These are phyloP conservation scores for Claviceps sp. DNA, from an alignment of 2,329 filamentous ascomycete genomes.

Conservation along the genomic window DNA sequence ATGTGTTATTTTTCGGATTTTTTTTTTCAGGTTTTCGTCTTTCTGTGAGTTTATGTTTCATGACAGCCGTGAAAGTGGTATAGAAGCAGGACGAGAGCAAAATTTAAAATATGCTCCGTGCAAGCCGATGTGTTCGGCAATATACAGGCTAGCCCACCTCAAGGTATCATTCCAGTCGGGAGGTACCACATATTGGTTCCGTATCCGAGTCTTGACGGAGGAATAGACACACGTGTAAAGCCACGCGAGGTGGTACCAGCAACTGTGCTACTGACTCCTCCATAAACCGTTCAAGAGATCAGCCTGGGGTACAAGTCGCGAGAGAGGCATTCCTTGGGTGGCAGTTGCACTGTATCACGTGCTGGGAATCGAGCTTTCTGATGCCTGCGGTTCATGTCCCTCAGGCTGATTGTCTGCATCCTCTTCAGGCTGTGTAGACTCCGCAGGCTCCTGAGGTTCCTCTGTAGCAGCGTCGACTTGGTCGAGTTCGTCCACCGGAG, in stretches of 20 bases:
- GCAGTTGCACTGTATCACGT: conserved; percentile 24
- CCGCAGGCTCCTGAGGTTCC: conserved; percentile 74
- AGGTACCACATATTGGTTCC: not conserved
- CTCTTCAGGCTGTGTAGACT: conserved; percentile 84
- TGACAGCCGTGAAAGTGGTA: conserved; percentile 3
- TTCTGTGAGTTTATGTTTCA: not conserved
- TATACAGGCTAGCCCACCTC: not conserved
- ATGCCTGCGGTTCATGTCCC: conserved; percentile 46
- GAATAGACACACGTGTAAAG: not conserved
- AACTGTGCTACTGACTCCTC: not conserved
- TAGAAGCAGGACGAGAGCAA: not conserved
- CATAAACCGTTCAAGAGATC: not conserved
- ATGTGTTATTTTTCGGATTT: too few species aligned
- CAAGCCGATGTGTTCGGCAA: not conserved
- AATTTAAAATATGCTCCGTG: not conserved
- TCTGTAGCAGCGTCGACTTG: conserved; percentile 67
- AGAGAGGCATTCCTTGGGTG: not conserved
- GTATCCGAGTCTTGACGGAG: not conserved
- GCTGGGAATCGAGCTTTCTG: conserved; percentile 39
- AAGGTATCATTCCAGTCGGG: not conserved
- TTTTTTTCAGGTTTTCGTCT: too few species aligned
- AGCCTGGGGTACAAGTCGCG: not conserved
- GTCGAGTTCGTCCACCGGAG: conserved; percentile 62
- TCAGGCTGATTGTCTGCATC: conserved; percentile 44
- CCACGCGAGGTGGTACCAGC: not conserved